Evolutionary conservation across 345 rosid species (phyloP).

Genomic region (Erodium maritimum): DNA sequence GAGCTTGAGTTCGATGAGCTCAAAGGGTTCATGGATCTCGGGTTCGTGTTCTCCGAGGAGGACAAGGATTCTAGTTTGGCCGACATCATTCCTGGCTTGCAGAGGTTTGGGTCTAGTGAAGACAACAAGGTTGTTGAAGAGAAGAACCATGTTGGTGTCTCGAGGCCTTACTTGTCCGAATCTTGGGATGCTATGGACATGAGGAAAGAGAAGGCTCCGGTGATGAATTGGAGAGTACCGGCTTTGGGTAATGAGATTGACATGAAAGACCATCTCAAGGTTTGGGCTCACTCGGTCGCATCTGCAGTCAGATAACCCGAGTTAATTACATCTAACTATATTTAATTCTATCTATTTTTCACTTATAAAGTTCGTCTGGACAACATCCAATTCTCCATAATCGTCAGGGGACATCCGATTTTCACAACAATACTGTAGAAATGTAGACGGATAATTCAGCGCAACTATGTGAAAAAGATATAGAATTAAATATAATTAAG

Average conservation of each 20-base stretch:
- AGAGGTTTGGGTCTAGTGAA: constrained; percentile 26
- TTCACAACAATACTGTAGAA: too few species aligned
- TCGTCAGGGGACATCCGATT: too few species aligned
- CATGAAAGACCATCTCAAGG: constrained; percentile 46
- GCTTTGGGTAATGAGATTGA: constrained; percentile 26
- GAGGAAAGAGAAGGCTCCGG: constrained; percentile 17
- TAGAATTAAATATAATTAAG: too few species aligned
- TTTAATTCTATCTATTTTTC: too few species aligned
- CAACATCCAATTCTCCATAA: too few species aligned
- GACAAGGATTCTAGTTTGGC: constrained; percentile 41
- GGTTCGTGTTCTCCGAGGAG: constrained; percentile 59
- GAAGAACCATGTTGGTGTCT: constrained; percentile 2
- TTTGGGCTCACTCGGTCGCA: constrained; percentile 65
- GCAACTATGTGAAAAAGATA: too few species aligned
- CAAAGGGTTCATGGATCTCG: constrained; percentile 70
- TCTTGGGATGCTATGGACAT: constrained; percentile 37
- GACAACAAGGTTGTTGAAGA: neutral
- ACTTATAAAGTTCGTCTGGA: too few species aligned
- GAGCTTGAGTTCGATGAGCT: constrained; percentile 55
- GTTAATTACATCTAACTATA: too few species aligned
- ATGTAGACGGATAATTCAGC: too few species aligned
- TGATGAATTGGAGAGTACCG: constrained; percentile 34
- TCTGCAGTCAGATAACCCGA: constrained; percentile 39
- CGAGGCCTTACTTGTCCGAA: constrained; percentile 53
- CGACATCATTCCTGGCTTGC: constrained; percentile 52